A percentile compares a stretch with the other conserved stretches of the same genome.
These are phyloP conservation scores for Apophysomyces elegans DNA, from an alignment of 371 early-diverging fungal species.

Conservation along the genomic window DNA sequence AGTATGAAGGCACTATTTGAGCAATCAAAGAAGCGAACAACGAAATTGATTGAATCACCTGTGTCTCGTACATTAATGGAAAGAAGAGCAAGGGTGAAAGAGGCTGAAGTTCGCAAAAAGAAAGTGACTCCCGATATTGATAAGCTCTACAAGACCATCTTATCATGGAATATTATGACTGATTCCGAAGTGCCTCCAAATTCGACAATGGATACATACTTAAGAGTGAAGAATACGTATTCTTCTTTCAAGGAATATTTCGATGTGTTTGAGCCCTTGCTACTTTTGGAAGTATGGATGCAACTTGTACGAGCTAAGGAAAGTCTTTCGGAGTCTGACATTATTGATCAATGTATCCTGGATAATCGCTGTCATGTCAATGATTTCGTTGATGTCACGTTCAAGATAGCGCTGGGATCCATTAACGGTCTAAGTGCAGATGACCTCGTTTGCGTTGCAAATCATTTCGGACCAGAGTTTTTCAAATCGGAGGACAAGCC, in stretches of 20 bases:
- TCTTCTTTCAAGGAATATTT: conserved; percentile 65
- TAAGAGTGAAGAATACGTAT: conserved; percentile 64
- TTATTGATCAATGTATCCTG: conserved; percentile 49
- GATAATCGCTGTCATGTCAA: conserved; percentile 69
- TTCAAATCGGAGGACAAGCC: conserved; percentile 28
- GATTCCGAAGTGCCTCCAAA: conserved; percentile 54
- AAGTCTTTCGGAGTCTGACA: conserved; percentile 53
- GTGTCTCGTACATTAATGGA: conserved; percentile 18
- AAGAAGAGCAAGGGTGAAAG: conserved; percentile 24
- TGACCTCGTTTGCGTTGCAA: conserved; percentile 55
- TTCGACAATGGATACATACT: conserved; percentile 24
- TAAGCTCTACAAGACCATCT: conserved; percentile 49
- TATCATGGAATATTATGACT: conserved; percentile 59
- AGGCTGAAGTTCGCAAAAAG: conserved; percentile 34
- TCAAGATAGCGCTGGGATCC: conserved; percentile 40
- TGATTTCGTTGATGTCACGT: conserved; percentile 75
- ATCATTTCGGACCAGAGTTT: conserved; percentile 52
- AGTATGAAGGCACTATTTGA: conserved; percentile 44
- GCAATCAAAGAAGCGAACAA: conserved; percentile 32
- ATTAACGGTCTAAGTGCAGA: conserved; percentile 38
- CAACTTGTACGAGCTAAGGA: conserved; percentile 78
- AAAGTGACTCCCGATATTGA: conserved; percentile 56
- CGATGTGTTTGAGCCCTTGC: conserved; percentile 77
- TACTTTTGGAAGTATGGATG: conserved; percentile 87
- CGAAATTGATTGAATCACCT: conserved; percentile 41